Evolutionary conservation across 2,329 filamentous ascomycete species (phyloP).

Genomic region (Tolypocladium amazonense): DNA sequence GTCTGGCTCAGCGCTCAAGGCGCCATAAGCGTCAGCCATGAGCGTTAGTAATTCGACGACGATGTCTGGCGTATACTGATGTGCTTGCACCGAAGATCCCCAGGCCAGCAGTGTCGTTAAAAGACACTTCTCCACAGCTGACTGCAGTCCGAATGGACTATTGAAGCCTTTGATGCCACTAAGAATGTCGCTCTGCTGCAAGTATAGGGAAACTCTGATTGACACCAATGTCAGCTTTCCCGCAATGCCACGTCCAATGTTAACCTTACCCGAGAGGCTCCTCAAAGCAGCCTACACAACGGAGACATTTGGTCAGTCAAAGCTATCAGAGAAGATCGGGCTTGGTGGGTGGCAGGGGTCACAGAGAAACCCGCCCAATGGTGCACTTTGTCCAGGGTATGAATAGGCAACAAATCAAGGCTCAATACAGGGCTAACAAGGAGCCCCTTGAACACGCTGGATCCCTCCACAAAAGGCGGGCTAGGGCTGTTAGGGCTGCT

Average conservation of each 20-base stretch:
- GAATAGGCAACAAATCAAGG: neutral
- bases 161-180: neutral
- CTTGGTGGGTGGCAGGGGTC: neutral
- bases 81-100: neutral
- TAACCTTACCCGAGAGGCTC: neutral
- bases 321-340: neutral
- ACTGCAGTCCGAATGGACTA: neutral
- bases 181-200: neutral
- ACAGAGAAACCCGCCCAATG: neutral
- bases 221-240: neutral
- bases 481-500: neutral
- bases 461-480: neutral
- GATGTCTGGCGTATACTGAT: neutral
- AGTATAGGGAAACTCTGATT: neutral
- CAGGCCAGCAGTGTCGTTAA: neutral
- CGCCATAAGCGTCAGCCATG: neutral
- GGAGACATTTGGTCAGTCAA: neutral
- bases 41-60: neutral
- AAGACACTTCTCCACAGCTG: neutral
- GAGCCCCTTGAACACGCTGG: neutral
- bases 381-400: neutral
- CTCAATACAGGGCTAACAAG: neutral
- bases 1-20: neutral
- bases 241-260: neutral
- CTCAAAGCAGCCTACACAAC: neutral